Percentiles rank a stretch among this genome's conserved stretches.
Conservation (phyloP, 1,284 basidiomycete species). For the Cerrena zonata region DNA sequence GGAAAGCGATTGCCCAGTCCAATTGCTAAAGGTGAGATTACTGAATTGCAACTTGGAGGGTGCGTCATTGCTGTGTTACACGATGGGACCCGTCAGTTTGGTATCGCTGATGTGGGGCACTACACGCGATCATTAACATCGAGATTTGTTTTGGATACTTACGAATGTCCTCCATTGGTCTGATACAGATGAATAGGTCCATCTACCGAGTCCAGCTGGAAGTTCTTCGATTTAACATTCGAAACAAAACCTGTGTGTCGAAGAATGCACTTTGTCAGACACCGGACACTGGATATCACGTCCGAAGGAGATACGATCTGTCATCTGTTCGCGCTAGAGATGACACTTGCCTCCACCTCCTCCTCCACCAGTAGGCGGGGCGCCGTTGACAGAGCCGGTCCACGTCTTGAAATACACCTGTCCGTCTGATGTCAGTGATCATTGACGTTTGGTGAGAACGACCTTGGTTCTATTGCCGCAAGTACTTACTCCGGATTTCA, state of each 20-base stretch:
- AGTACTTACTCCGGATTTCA: conserved; percentile 41
- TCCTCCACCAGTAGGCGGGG: conserved; percentile 59
- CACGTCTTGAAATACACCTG: conserved; percentile 64
- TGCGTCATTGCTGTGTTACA: conserved; percentile 41
- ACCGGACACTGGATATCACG: no score
- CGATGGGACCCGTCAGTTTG: background rate
- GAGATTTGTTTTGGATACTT: conserved; percentile 13
- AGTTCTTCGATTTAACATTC: conserved; percentile 44
- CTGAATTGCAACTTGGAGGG: conserved; percentile 47
- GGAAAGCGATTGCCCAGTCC: conserved; percentile 42
- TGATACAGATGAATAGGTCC: conserved; percentile 48
- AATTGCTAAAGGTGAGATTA: conserved; percentile 42
- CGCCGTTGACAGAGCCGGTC: conserved; percentile 49
- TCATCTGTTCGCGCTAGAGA: no score
- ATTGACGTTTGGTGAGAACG: background rate
- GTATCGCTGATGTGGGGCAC: background rate
- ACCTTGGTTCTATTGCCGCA: background rate
- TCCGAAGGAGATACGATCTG: background rate
- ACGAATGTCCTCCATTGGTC: conserved; percentile 49
- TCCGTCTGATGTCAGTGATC: no score
- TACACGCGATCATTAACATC: background rate
- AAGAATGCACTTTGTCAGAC: background rate
- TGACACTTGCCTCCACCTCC: conserved; percentile 46
- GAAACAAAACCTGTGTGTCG: conserved; percentile 39
- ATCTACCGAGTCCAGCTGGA: conserved; percentile 41